phyloP scores from a whole-genome alignment of 2,329 filamentous ascomycete genomes.

The Claviceps purpurea region DNA sequence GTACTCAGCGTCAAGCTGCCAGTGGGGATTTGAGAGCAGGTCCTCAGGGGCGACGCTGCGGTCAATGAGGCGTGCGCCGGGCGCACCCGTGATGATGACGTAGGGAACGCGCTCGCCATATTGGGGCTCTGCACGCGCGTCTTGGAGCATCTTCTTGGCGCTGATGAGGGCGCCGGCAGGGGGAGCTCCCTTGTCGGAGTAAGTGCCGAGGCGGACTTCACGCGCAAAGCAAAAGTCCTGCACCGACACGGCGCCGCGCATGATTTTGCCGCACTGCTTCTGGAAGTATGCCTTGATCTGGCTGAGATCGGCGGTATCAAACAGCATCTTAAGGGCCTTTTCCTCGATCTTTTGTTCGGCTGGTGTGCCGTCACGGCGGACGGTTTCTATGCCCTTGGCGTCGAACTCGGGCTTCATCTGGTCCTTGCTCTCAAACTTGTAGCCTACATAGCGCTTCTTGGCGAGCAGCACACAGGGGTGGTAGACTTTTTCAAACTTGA shows the following conservation, averaged over 20 bases:
- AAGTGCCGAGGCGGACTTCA: slow-evolving; percentile 82
- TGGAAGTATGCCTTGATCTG: slow-evolving; percentile 86
- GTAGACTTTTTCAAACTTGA: slow-evolving; percentile 98
- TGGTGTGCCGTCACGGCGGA: slow-evolving; percentile 84
- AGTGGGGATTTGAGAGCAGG: slow-evolving; percentile 61
- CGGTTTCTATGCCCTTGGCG: slow-evolving; percentile 96
- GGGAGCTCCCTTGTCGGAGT: slow-evolving; percentile 59
- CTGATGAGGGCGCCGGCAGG: slow-evolving; percentile 85
- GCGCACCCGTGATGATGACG: slow-evolving; percentile 79
- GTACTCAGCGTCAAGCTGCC: slow-evolving; percentile 83
- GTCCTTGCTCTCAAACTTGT: slow-evolving; percentile 74
- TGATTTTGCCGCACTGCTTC: slow-evolving; percentile 79
- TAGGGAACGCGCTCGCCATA: slow-evolving; percentile 94
- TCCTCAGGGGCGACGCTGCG: slow-evolving; percentile 82
- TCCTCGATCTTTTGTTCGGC: slow-evolving; percentile 96
- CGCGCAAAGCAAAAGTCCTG: slow-evolving; percentile 94
- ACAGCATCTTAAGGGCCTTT: slow-evolving; percentile 75
- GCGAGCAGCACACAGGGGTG: slow-evolving; percentile 86
- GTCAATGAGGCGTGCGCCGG: slow-evolving; percentile 73
- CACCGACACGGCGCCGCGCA: slow-evolving; percentile 74
- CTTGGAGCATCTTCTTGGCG: slow-evolving; percentile 71
- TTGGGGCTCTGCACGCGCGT: slow-evolving; percentile 78
- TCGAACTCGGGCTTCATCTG: slow-evolving; percentile 82
- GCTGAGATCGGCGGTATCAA: slow-evolving; percentile 78
- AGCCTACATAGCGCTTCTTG: slow-evolving; percentile 96